phyloP scores from a whole-genome alignment of 2,329 filamentous ascomycete species.

The Talaromyces sp. region DNA sequence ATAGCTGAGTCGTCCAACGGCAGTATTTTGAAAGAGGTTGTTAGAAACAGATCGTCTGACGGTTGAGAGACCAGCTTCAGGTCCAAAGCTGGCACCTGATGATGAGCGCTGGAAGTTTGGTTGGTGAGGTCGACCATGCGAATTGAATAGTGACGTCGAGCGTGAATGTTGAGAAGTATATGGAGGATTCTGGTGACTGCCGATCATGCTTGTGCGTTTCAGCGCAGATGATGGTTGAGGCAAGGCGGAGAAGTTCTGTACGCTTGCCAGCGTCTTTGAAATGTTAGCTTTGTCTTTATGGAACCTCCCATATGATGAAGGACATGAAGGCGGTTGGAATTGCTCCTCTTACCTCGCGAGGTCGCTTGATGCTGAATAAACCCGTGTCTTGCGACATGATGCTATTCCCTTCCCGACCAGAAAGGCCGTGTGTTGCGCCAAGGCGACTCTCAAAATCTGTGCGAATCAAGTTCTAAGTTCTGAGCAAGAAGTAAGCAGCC shows the following conservation, averaged over 20 bases:
- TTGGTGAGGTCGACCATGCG: constrained; percentile 76
- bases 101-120: constrained; percentile 85
- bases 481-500: background rate
- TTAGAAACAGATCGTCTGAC: constrained; percentile 77
- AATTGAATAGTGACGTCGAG: constrained; percentile 83
- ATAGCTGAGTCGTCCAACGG: constrained; percentile 68
- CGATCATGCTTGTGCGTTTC: constrained; percentile 83
- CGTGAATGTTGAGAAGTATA: constrained; percentile 72
- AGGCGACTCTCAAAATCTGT: background rate
- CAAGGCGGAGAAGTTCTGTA: constrained; percentile 78
- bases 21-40: constrained; percentile 56
- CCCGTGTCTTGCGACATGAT: constrained; percentile 83
- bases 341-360: constrained; percentile 69
- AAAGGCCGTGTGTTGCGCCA: constrained; percentile 12
- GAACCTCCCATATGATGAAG: background rate
- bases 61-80: constrained; percentile 76
- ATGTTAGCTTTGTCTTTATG: constrained; percentile 19
- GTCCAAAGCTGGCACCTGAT: constrained; percentile 66
- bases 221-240: constrained; percentile 89
- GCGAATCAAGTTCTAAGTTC: background rate
- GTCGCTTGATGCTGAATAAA: constrained; percentile 86
- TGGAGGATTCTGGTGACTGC: constrained; percentile 60
- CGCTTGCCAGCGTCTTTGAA: constrained; percentile 70
- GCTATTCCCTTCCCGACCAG: constrained; percentile 26
- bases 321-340: constrained; percentile 8